A percentile compares a stretch with the other conserved stretches of the same genome.
Evolutionary conservation across 305 asterid genomes (phyloP).

Genomic region (Petunia hybrid): DNA sequence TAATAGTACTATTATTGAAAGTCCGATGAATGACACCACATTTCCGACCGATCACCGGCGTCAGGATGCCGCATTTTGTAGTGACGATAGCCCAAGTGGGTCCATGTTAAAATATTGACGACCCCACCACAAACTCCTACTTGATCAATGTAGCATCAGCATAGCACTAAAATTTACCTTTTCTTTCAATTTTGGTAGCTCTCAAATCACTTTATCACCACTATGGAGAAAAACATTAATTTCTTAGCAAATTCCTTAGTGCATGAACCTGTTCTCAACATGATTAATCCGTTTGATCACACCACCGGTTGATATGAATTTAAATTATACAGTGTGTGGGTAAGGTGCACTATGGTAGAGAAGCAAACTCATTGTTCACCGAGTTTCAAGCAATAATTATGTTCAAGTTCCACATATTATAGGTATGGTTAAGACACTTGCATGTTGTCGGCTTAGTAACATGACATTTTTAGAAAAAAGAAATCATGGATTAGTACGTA

Average conservation of each 20-base stretch:
- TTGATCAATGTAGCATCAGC: conserved; percentile 54
- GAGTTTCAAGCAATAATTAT: too few species aligned
- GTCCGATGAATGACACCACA: conserved; percentile 19
- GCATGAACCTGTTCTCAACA: conserved; percentile 34
- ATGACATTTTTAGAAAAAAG: too few species aligned
- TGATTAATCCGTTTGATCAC: neutral
- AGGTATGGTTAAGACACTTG: too few species aligned
- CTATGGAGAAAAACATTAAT: conserved; percentile 33
- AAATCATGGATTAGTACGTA: too few species aligned
- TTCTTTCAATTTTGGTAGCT: conserved; percentile 39
- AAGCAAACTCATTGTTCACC: too few species aligned
- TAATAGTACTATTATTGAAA: neutral
- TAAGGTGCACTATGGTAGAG: too few species aligned
- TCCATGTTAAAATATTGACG: neutral
- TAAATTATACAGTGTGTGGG: too few species aligned
- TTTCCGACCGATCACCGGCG: conserved; percentile 34
- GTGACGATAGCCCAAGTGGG: conserved; percentile 36
- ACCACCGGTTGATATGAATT: too few species aligned
- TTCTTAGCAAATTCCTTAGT: neutral
- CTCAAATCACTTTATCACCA: conserved; percentile 53
- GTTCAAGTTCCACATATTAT: too few species aligned
- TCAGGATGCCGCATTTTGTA: conserved; percentile 33
- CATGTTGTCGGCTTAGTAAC: too few species aligned
- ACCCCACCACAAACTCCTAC: conserved; percentile 23
- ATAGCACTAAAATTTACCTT: conserved; percentile 55